Evolutionary conservation across 805 yeast genomes (phyloP).

Genomic region (Metschnikowia colocasiae): DNA sequence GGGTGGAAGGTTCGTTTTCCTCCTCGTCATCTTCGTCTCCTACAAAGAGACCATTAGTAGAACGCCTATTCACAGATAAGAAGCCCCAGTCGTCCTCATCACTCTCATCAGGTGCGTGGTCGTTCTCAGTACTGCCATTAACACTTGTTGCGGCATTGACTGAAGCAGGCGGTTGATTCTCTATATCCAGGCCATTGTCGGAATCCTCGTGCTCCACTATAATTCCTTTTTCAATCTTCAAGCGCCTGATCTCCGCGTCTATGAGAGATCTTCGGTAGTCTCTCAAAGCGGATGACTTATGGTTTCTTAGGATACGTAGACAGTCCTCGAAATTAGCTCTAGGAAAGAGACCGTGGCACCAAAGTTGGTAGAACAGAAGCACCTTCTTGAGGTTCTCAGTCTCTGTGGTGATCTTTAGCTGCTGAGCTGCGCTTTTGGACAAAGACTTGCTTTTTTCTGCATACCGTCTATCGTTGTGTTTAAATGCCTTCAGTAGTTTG

Average conservation of each 20-base stretch:
- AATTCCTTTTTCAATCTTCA: constrained; percentile 20
- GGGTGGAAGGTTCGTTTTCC: background rate
- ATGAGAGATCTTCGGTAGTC: constrained; percentile 16
- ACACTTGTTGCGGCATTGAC: constrained; percentile 8
- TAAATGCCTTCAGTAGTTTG: constrained; percentile 24
- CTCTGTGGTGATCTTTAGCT: constrained; percentile 30
- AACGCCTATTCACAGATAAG: constrained; percentile 11
- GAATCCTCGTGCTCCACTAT: constrained; percentile 13
- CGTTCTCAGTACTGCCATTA: constrained; percentile 6
- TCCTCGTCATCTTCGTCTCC: constrained; percentile 35
- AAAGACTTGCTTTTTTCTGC: constrained; percentile 16
- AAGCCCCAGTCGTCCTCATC: constrained; percentile 23
- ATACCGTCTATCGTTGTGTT: constrained; percentile 24
- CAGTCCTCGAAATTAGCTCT: constrained; percentile 19
- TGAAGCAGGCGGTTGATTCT: constrained; percentile 11
- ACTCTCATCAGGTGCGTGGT: constrained; percentile 9
- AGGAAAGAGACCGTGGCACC: constrained; percentile 40
- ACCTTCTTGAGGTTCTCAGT: constrained; percentile 32
- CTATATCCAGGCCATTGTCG: background rate
- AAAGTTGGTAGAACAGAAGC: constrained; percentile 41
- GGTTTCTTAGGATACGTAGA: constrained; percentile 14
- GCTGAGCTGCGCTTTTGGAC: constrained; percentile 16
- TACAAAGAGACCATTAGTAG: constrained; percentile 26
- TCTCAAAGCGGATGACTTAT: constrained; percentile 12
- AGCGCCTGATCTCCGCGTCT: constrained; percentile 14